Percentiles rank a stretch among this genome's conserved stretches.
These are phyloP conservation scores for Aspergillus homomorphus DNA, from an alignment of 495 filamentous ascomycete genomes.

Conservation along the genomic window DNA sequence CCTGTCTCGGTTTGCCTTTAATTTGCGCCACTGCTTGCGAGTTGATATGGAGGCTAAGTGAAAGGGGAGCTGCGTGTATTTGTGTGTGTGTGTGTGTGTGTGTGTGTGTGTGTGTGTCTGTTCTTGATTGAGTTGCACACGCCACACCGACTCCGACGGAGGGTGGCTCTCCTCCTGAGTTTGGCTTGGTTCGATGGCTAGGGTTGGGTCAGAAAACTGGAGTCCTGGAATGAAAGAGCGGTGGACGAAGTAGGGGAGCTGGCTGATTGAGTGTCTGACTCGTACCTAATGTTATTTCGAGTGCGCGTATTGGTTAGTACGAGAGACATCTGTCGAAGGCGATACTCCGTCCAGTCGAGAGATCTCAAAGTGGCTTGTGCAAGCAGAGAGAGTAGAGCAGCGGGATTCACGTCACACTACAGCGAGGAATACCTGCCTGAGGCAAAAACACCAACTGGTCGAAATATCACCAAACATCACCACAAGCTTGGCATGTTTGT, in stretches of 20 bases:
- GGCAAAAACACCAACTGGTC: background rate
- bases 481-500: constrained; percentile 4
- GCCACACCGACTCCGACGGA: background rate
- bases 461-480: constrained; percentile 3
- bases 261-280: background rate
- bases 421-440: no score
- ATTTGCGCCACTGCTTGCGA: background rate
- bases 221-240: background rate
- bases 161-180: background rate
- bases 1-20: background rate
- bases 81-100: no score
- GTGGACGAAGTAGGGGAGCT: background rate
- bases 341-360: background rate
- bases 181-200: background rate
- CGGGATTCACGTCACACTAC: no score
- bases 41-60: background rate
- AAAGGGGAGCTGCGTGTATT: background rate
- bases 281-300: background rate
- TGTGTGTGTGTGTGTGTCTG: no score
- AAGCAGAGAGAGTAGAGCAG: no score
- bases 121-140: background rate
- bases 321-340: background rate
- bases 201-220: background rate
- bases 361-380: background rate
- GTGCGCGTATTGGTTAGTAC: background rate